Evolutionary conservation across 371 early-diverging fungal genomes (phyloP).

Genomic region (Actinomortierella ambigua): DNA sequence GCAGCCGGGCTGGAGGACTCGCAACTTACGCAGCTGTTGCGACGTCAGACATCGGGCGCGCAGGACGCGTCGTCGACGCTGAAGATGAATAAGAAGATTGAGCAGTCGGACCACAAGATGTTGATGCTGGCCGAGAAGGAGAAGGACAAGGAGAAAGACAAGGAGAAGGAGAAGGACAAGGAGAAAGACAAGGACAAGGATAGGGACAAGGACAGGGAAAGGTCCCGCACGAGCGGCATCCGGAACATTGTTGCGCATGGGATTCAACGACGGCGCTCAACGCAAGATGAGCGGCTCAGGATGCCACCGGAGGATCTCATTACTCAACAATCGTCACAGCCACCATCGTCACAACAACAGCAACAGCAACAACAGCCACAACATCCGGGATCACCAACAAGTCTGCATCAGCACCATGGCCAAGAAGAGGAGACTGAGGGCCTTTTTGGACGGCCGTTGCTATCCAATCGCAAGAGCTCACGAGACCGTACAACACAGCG

Average conservation of each 20-base stretch:
- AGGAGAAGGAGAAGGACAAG: constrained; percentile 40
- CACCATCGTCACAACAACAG: background rate
- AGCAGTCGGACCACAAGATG: constrained; percentile 24
- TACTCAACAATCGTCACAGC: background rate
- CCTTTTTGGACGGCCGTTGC: too few species aligned
- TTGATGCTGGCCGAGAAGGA: too few species aligned
- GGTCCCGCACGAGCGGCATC: constrained; percentile 20
- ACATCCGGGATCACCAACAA: constrained; percentile 6
- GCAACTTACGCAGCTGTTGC: constrained; percentile 33
- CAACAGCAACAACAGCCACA: background rate
- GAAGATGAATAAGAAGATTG: constrained; percentile 43
- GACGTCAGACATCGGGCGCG: constrained; percentile 22
- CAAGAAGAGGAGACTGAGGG: too few species aligned
- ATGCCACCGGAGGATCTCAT: constrained; percentile 8
- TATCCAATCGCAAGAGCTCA: too few species aligned
- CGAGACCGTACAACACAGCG: too few species aligned
- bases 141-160: constrained; percentile 15
- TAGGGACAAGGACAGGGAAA: constrained; percentile 28
- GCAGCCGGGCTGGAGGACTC: constrained; percentile 21
- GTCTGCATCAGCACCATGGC: too few species aligned
- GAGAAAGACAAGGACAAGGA: constrained; percentile 20
- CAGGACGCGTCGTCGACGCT: constrained; percentile 22
- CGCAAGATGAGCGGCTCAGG: constrained; percentile 26
- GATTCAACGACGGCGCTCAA: constrained; percentile 32
- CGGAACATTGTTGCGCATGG: constrained; percentile 38